Evolutionary conservation across 306 rosid species (phyloP).

Genomic region (Coriaria nepalensis): DNA sequence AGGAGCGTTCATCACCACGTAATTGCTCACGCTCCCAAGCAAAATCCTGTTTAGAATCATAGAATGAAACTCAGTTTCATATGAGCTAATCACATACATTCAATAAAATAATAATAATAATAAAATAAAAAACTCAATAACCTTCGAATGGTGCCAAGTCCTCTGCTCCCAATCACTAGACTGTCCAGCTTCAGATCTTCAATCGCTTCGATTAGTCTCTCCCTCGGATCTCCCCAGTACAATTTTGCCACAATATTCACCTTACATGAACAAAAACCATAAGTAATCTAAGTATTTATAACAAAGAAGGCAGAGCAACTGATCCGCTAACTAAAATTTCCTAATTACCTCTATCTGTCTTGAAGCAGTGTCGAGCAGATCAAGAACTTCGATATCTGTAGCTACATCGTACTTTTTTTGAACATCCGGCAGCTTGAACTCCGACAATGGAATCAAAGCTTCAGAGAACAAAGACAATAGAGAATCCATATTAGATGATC

Average conservation of each 20-base stretch:
- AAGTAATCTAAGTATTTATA: no score
- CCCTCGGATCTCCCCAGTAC: constrained; percentile 94
- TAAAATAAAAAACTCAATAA: constrained; percentile 5
- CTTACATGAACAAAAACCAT: constrained; percentile 11
- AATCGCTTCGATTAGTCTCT: constrained; percentile 58
- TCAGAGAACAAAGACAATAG: background rate
- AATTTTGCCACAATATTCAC: constrained; percentile 43
- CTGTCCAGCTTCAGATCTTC: constrained; percentile 74
- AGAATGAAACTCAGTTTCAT: no score
- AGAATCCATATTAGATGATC: constrained; percentile 4
- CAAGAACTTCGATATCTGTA: constrained; percentile 62
- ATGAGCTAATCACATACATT: no score
- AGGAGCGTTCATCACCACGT: constrained; percentile 43
- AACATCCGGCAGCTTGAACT: constrained; percentile 41
- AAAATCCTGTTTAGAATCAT: constrained; percentile 39
- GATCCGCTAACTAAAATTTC: background rate
- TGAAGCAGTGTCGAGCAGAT: constrained; percentile 49
- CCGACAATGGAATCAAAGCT: constrained; percentile 71
- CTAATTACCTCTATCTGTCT: constrained; percentile 56
- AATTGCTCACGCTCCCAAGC: constrained; percentile 86
- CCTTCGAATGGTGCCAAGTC: constrained; percentile 60
- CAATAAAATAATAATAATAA: constrained; percentile 6
- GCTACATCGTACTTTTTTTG: constrained; percentile 35
- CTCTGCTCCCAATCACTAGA: constrained; percentile 92
- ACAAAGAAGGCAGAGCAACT: no score